Evolutionary conservation across 2,329 filamentous ascomycete species (phyloP).

Genomic region (Thelonectria blattea): DNA sequence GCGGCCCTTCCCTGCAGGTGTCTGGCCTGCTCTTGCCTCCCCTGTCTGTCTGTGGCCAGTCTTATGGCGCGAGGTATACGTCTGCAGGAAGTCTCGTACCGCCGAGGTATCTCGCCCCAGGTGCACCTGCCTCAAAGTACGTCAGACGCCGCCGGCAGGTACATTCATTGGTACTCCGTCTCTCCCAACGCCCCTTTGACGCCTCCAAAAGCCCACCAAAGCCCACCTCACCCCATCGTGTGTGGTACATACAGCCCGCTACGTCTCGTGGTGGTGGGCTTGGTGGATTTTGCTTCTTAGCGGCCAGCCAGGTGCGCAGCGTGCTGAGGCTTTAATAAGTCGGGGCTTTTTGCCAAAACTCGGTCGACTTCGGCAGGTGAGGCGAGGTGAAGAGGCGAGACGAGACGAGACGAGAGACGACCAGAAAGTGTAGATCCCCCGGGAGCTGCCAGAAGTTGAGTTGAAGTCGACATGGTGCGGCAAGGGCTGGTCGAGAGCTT

Average conservation of each 20-base stretch:
- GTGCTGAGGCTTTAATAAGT: constrained; percentile 1
- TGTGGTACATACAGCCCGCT: constrained; percentile 16
- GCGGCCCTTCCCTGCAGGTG: constrained; percentile 16
- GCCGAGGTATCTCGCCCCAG: constrained; percentile 20
- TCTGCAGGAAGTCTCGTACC: constrained; percentile 13
- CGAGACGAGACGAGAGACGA: neutral
- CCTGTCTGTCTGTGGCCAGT: constrained; percentile 20
- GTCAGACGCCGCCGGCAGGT: neutral
- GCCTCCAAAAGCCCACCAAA: neutral
- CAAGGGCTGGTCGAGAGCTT: neutral
- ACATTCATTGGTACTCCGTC: neutral
- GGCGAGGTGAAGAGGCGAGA: neutral
- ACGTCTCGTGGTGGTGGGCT: constrained; percentile 33
- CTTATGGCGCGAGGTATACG: constrained; percentile 20
- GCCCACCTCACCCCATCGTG: constrained; percentile 17
- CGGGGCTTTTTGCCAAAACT: neutral
- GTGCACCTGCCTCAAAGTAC: constrained; percentile 12
- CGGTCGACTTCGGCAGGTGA: neutral
- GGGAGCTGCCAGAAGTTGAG: neutral
- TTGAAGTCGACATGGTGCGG: constrained; percentile 3
- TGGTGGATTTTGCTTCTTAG: constrained; percentile 6
- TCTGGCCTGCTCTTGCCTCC: constrained; percentile 19
- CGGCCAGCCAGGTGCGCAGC: constrained; percentile 8
- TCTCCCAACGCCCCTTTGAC: constrained; percentile 2
- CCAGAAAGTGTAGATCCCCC: neutral